A percentile compares a stretch with the other conserved stretches of the same genome.
phyloP scores from a whole-genome alignment of 2,329 filamentous ascomycete genomes.

The Annulohypoxylon truncatum region DNA sequence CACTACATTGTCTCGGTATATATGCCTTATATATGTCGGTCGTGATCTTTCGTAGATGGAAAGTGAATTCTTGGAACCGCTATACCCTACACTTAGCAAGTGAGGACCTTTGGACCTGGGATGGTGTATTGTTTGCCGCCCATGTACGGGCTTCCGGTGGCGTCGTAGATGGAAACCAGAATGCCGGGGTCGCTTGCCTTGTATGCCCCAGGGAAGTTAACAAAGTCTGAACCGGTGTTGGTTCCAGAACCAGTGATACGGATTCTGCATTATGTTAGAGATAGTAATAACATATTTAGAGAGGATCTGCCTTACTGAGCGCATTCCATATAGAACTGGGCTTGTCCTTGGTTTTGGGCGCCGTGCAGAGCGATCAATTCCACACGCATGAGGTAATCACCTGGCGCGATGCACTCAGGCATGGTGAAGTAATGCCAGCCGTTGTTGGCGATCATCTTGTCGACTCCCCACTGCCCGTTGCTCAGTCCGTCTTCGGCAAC shows the following conservation, averaged over 20 bases:
- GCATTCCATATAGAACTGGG: conserved; percentile 56
- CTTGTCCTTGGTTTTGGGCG: conserved; percentile 49
- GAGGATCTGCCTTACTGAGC: conserved; percentile 45
- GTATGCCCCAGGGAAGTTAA: conserved; percentile 54
- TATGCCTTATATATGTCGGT: background rate
- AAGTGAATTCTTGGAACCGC: background rate
- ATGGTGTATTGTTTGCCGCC: conserved; percentile 51
- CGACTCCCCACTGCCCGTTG: conserved; percentile 60
- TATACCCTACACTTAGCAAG: conserved; percentile 19
- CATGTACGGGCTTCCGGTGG: conserved; percentile 47
- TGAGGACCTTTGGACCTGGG: conserved; percentile 48
- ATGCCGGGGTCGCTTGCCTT: conserved; percentile 51
- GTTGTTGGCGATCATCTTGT: conserved; percentile 59
- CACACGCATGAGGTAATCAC: conserved; percentile 57
- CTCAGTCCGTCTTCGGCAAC: conserved; percentile 56
- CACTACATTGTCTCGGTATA: background rate
- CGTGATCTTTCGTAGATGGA: background rate
- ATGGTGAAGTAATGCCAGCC: conserved; percentile 58
- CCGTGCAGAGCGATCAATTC: conserved; percentile 56
- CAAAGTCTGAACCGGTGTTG: conserved; percentile 43
- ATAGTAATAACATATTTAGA: background rate
- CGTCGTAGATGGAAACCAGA: conserved; percentile 51
- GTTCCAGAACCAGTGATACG: conserved; percentile 50
- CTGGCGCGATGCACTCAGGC: conserved; percentile 53
- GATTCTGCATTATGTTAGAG: conserved; percentile 38